phyloP scores from a whole-genome alignment of 495 filamentous ascomycete species.

The Penicillium pancosmium region DNA sequence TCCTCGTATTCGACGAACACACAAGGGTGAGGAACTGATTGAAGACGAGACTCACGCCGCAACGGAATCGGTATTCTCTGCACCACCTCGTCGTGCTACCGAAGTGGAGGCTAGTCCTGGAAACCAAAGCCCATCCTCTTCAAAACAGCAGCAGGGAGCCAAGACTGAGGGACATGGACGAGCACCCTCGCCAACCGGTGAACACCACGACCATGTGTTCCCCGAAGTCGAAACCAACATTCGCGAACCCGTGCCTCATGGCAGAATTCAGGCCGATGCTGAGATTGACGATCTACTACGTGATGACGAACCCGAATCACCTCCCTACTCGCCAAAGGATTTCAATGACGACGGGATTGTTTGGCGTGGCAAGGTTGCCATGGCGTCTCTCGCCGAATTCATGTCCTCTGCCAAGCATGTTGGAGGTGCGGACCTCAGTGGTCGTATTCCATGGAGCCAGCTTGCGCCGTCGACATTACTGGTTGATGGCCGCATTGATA shows the following conservation, averaged over 20 bases:
- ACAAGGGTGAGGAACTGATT: conserved; percentile 93
- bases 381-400: conserved; percentile 77
- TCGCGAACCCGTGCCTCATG: conserved; percentile 42
- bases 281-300: conserved; percentile 90
- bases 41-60: conserved; percentile 62
- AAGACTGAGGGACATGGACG: conserved; percentile 30
- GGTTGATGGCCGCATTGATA: conserved; percentile 82
- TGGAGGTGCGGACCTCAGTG: conserved; percentile 72
- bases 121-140: conserved; percentile 39
- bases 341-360: conserved; percentile 65
- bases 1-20: conserved; percentile 84
- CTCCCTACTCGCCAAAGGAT: conserved; percentile 82
- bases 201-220: conserved; percentile 45
- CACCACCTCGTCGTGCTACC: conserved; percentile 40
- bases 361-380: conserved; percentile 80
- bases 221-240: conserved; percentile 47
- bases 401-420: conserved; percentile 76
- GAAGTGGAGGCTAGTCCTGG: conserved; percentile 42
- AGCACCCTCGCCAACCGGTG: conserved; percentile 38
- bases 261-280: conserved; percentile 67
- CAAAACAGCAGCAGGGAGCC: conserved; percentile 28
- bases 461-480: conserved; percentile 68
- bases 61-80: conserved; percentile 54
- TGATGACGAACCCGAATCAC: conserved; percentile 82
- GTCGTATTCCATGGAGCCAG: conserved; percentile 64